A percentile compares a stretch with the other conserved stretches of the same genome.
phyloP scores from a whole-genome alignment of 1,284 basidiomycete species.

The Vanrija humicola region DNA sequence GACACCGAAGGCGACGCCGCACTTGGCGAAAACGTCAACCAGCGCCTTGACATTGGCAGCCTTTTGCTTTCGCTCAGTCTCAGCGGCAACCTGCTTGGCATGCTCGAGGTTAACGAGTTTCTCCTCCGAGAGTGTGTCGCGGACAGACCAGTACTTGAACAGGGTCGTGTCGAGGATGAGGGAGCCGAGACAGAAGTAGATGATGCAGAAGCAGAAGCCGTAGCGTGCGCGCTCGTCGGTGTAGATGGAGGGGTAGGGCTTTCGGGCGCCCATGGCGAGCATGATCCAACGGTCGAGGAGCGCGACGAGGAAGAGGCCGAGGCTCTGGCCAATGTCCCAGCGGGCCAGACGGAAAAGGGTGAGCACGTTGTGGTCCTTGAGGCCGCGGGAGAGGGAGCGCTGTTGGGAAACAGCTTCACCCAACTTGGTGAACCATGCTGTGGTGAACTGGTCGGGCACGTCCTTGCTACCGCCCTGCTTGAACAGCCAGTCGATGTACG shows the following conservation, averaged over 20 bases:
- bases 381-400: constrained; percentile 8
- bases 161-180: constrained; percentile 10
- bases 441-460: constrained; percentile 4
- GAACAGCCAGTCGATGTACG: constrained; percentile 8
- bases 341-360: constrained; percentile 6
- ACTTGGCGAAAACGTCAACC: constrained; percentile 5
- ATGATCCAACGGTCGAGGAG: constrained; percentile 15
- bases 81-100: constrained; percentile 2
- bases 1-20: constrained; percentile 6
- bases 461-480: constrained; percentile 3
- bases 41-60: constrained; percentile 1
- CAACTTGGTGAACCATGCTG: constrained; percentile 8
- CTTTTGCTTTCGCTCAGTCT: constrained; percentile 1
- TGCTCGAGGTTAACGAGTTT: constrained; percentile 6
- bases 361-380: constrained; percentile 13
- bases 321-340: constrained; percentile 7
- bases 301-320: constrained; percentile 12
- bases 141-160: constrained; percentile 12
- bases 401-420: constrained; percentile 4
- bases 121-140: constrained; percentile 9
- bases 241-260: constrained; percentile 8
- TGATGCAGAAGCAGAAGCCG: constrained; percentile 15
- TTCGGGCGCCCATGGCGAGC: constrained; percentile 7
- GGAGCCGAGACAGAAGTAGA: constrained; percentile 11
- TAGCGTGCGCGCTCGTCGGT: constrained; percentile 6